These are phyloP conservation scores for Cyclotella kingstonii DNA, from an alignment of 108 stramenopile species.

Conservation along the genomic window DNA sequence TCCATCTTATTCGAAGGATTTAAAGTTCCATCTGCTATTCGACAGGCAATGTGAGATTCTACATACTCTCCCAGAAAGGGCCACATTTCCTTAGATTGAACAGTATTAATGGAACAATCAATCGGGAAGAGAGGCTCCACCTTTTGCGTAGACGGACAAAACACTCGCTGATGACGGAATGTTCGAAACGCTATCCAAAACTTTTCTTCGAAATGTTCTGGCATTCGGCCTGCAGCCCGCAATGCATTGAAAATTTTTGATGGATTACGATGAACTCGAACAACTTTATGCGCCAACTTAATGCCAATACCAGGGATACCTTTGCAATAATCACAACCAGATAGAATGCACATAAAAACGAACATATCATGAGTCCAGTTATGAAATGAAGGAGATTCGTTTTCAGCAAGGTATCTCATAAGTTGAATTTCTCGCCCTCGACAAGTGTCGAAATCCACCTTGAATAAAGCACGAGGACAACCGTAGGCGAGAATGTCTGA, in stretches of 20 bases:
- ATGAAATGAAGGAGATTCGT: slow-evolving; percentile 45
- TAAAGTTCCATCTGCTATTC: slow-evolving; percentile 39
- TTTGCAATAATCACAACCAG: slow-evolving; percentile 82
- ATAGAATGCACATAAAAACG: slow-evolving; percentile 74
- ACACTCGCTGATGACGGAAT: slow-evolving; percentile 80
- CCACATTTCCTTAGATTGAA: slow-evolving; percentile 24
- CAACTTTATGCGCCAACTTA: slow-evolving; percentile 70
- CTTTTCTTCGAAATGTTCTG: slow-evolving; percentile 54
- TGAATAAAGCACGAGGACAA: slow-evolving; percentile 70
- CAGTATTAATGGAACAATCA: slow-evolving; percentile 19
- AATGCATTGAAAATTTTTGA: slow-evolving; percentile 60
- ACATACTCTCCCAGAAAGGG: slow-evolving; percentile 43
- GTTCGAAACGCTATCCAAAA: slow-evolving; percentile 70
- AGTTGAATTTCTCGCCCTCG: slow-evolving; percentile 67
- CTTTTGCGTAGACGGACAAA: slow-evolving; percentile 41
- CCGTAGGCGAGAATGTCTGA: slow-evolving; percentile 71
- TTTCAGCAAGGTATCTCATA: slow-evolving; percentile 47
- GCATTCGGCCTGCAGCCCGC: slow-evolving; percentile 40
- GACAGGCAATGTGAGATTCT: slow-evolving; percentile 23
- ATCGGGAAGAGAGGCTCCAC: slow-evolving; percentile 46
- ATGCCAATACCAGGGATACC: slow-evolving; percentile 72
- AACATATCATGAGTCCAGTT: slow-evolving; percentile 86
- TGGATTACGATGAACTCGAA: slow-evolving; percentile 54
- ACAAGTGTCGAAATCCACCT: slow-evolving; percentile 61
- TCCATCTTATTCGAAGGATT: slow-evolving; percentile 46